phyloP scores from a whole-genome alignment of 345 rosid species.

The Hevea brasiliensis region DNA sequence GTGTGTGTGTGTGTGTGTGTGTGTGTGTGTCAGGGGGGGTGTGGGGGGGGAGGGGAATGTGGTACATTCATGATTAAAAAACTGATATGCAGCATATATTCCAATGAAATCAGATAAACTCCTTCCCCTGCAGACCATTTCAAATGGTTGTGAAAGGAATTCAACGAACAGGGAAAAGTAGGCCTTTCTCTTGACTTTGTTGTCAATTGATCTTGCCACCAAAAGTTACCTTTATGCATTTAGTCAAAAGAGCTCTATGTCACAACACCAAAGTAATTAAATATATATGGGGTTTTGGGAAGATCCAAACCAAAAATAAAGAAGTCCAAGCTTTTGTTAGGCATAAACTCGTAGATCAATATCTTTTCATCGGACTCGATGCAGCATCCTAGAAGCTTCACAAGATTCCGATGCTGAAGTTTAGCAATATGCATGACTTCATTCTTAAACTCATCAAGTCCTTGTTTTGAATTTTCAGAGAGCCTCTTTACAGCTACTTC shows the following conservation, averaged over 20 bases:
- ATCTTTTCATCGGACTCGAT: slow-evolving; percentile 26
- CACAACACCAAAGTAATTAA: neutral
- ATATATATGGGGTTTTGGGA: neutral
- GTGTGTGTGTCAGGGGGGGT: too few species aligned
- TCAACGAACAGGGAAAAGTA: too few species aligned
- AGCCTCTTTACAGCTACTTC: slow-evolving; percentile 36
- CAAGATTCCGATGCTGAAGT: slow-evolving; percentile 37
- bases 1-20: too few species aligned
- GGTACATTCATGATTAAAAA: too few species aligned
- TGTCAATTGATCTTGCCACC: too few species aligned
- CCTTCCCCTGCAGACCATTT: too few species aligned
- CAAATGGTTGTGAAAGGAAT: too few species aligned
- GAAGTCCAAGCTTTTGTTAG: slow-evolving; percentile 35
- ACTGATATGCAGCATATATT: too few species aligned
- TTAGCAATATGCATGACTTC: slow-evolving; percentile 29
- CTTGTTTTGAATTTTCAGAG: slow-evolving; percentile 31
- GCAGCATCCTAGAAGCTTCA: slow-evolving; percentile 38
- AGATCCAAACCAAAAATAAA: slow-evolving; percentile 26
- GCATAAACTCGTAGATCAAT: slow-evolving; percentile 34
- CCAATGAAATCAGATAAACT: too few species aligned
- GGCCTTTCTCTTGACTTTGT: too few species aligned
- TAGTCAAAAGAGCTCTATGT: neutral
- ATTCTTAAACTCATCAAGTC: slow-evolving; percentile 32
- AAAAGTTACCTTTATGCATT: too few species aligned
- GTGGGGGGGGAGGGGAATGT: too few species aligned